Evolutionary conservation across 768 basidiomycete genomes (phyloP), one percentile per base, ranked within the genome.

Genomic region (Hemileccinum rubropunctum): DNA sequence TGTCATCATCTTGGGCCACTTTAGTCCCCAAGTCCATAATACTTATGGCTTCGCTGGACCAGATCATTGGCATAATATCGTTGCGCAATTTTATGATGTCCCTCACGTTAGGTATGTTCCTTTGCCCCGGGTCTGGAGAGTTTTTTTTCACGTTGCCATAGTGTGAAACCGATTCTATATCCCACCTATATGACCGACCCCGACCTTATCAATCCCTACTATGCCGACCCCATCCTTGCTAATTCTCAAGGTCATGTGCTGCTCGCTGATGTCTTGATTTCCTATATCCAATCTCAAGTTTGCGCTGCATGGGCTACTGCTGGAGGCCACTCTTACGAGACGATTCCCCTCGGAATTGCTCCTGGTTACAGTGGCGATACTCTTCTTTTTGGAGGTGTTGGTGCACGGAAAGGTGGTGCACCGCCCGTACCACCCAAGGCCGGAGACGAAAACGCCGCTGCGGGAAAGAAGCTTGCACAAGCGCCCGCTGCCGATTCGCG

Each of bases 41-140:
- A 69, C 77, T 18, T 74, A 91, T 59, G 95, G 94, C 2, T 97
- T 89, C 62, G 83, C 83, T 3, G 95, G 95, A 2, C 88, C 95
- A 1, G 95, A 97, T 63, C 82, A 91, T 59, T 84, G 83, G 76
- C 95, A 99, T 67, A 85, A 78, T 56, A 71, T 88, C 49, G 94
- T 98, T 1, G 91, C 97, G 2, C 93, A 95, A 64, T 98, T 93
- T 73, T 99, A 99, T 73, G 97, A 99, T 64, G 82, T 98, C 23
- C 95, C 95, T 0, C 91, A 98, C 65, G 74, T 99, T 60, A 83
- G 80, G 83, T 82, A 40, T 36, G 73, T 21, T 13, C 9, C 4
- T 21, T 39, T 34, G 13, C 23, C 27, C 27, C 33, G 1, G 45
- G 20, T 28, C 21, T 42, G n/a, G 34, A 20, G 39, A 11, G 14